Conservation (phyloP, 257 asterid genomes). For the Thymus mandschuricus region DNA sequence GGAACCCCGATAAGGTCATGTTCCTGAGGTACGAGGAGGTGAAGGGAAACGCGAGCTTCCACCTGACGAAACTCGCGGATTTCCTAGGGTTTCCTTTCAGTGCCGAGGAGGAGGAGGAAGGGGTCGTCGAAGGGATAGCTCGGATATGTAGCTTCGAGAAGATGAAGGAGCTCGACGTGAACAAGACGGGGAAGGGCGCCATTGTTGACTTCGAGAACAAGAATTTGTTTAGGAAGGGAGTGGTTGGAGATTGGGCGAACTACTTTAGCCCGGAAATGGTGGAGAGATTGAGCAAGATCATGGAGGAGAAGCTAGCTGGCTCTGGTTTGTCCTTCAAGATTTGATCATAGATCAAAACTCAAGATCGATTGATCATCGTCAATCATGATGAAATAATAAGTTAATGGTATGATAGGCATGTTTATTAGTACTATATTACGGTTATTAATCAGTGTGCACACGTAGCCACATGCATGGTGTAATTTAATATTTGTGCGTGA, state of each 20-base stretch:
- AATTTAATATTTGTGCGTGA: neutral
- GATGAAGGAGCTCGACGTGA: constrained; percentile 50
- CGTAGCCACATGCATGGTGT: neutral
- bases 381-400: neutral
- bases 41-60: constrained; percentile 30
- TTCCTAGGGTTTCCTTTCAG: constrained; percentile 55
- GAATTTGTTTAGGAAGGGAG: constrained; percentile 53
- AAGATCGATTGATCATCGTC: neutral
- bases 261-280: constrained; percentile 42
- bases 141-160: constrained; percentile 49
- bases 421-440: neutral
- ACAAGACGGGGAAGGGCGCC: constrained; percentile 41
- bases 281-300: constrained; percentile 32
- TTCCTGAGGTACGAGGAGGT: constrained; percentile 60
- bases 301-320: constrained; percentile 41
- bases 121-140: constrained; percentile 42
- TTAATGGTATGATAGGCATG: neutral
- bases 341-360: neutral
- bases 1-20: constrained; percentile 43
- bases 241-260: constrained; percentile 62
- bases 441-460: neutral
- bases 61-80: constrained; percentile 43
- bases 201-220: constrained; percentile 34
- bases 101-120: constrained; percentile 41
- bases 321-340: constrained; percentile 39